Base-by-base conservation (phyloP, 2,329 filamentous ascomycete genomes). In the Mycocentrospora acerina region DNA sequence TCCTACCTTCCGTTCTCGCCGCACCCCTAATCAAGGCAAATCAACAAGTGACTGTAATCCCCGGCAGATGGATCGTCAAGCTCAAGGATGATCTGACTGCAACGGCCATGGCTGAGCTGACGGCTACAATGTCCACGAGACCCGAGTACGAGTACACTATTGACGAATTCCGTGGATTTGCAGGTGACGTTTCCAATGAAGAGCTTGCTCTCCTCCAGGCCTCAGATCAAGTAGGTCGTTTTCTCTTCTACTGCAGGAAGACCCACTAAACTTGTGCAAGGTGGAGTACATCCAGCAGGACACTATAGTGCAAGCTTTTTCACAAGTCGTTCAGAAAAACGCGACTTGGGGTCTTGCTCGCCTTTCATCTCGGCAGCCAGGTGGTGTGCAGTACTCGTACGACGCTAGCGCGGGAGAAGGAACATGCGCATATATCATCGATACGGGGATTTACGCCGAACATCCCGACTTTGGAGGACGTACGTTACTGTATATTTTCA, bases 371-470 rank as follows among this genome's bases (percentile, higher is more conserved):
- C 26, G 25, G 1, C 46, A 51, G 16, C 55, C 58, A 7, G 62
- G 59, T 6, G 53, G 53, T 29, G 61, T 48, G 1, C 57, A 49
- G 8, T 71, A 70, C 39, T 40, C 61, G 16, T 71, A 67, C 35
- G 69, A 71, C 32, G 51, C 51, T 29, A 60, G 50, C 16, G 64
- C 67, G 17, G 68, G 67, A 13, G 43, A 53, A 18, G 60, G 61
- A 12, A 61, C 60, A 52, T 82, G 77, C 14, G 77, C 73, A 17
- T 86, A 80, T 58, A 68, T 86, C 14, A 74, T 86, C 18, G 83
- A 86, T 62, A 84, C 82, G 5, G 82, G 83, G 44, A 78, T 86
- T 59, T 64, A 69, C 26, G 60, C 67, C 13, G 72, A 69, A 3
- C 82, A 86, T 62, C 48, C 57, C 4, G 62, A 68, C 11, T 66